Evolutionary conservation across 768 basidiomycete species (phyloP), one percentile per base, ranked within the genome.

Genomic region (Termitomyces sp.): DNA sequence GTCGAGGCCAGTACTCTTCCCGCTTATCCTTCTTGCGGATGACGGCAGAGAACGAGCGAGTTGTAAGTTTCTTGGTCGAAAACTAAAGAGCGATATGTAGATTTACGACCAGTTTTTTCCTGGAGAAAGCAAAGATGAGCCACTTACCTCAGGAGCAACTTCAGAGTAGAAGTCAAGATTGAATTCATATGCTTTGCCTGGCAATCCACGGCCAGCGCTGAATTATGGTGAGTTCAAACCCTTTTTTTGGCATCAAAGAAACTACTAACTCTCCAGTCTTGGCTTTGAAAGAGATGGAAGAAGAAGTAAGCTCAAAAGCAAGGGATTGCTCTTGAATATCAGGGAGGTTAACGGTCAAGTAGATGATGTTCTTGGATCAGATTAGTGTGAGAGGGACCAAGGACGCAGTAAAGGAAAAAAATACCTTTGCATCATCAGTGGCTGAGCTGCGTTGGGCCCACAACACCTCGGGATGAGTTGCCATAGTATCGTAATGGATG

Each of bases 401-500:
- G 32, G 61, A 64, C 58, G 63, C 66, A 51, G 48, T 53, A 51
- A 48, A 28, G 41, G 41, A 44, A n/a, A 53, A 52, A 53, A 52
- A 46, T 46, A 91, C 94, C 79, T 94, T 94, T 46, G 77, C 79
- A 32, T 83, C 76, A 14, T 76, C 80, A 11, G 76, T 65, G 16
- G 71, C 79, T 40, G 84, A 89, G 77, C 88, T 91, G 64, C 96
- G 85, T 73, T 98, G 95, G 45, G 96, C 95, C 94, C 95, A 98
- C 2, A 94, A 80, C 35, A 96, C 78, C 73, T 97, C 94, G 37
- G 95, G 95, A 71, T 93, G 91, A 61, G 66, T 69, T 35, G 76
- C 63, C 79, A 80, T 80, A 43, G 63, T 69, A 65, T 80, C 45
- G 63, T 69, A 65, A 58, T 49, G 65, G 56, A 55, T 47, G 37